phyloP scores from a whole-genome alignment of 2,329 filamentous ascomycete species.

The Ilyonectria robusta region DNA sequence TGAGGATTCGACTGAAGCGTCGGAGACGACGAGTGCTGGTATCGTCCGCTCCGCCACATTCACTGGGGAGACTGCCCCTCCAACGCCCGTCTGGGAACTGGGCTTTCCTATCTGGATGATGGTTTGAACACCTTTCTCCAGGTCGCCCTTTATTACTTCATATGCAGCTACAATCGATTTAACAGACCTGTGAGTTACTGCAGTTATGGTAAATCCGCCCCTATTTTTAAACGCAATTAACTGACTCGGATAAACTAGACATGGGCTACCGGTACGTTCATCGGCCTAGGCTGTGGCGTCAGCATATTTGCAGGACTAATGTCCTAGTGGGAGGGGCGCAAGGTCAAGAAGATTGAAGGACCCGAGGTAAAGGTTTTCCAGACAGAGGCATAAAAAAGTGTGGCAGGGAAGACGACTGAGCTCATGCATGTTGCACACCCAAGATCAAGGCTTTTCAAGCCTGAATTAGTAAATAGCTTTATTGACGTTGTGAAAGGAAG shows the following conservation, averaged over 20 bases:
- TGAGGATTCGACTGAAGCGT: slow-evolving; percentile 1
- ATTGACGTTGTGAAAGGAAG: too few species aligned
- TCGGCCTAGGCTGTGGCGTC: not conserved
- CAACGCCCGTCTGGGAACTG: slow-evolving; percentile 22
- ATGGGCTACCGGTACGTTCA: not conserved
- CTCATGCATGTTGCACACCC: too few species aligned
- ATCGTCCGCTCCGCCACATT: slow-evolving; percentile 7
- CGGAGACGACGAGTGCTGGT: not conserved
- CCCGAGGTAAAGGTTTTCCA: slow-evolving; percentile 14
- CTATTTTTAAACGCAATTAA: too few species aligned
- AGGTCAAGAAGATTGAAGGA: slow-evolving; percentile 26
- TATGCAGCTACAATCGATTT: slow-evolving; percentile 24
- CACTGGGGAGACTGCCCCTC: slow-evolving; percentile 15
- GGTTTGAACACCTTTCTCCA: slow-evolving; percentile 24
- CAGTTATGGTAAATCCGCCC: too few species aligned
- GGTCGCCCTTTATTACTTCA: slow-evolving; percentile 21
- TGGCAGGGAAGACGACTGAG: too few species aligned
- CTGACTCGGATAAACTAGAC: not conserved
- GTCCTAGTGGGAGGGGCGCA: slow-evolving; percentile 26
- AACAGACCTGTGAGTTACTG: slow-evolving; percentile 19
- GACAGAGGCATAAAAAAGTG: not conserved
- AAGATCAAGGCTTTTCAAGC: too few species aligned
- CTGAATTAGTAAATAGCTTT: too few species aligned
- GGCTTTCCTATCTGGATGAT: slow-evolving; percentile 29
- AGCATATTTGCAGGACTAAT: slow-evolving; percentile 22